Base-by-base conservation (phyloP, 805 yeast genomes). In the Ogataea salicorniae region DNA sequence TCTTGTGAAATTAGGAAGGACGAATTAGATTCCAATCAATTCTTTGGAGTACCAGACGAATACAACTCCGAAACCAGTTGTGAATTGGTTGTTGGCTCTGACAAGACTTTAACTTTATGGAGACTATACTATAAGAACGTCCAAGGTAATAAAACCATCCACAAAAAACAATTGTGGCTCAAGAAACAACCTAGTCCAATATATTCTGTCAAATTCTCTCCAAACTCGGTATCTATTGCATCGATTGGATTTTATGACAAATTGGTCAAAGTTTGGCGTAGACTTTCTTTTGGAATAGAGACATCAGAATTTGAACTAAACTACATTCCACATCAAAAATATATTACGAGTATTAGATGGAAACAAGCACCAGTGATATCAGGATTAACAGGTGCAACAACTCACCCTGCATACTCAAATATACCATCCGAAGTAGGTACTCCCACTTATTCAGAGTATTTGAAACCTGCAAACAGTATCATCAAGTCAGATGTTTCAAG, bases 201-300 rank as follows among this genome's bases (percentile, higher is more conserved):
- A 1, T 76, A 75, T 51, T 56, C 69, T 42, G 76, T 82, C 5
- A 69, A 72, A 31, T 76, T 87, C 22, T 79, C 95, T 0, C 80
- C 78, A n/a, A 85, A 86, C 53, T 79, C 89, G 0, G 75, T 76
- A 44, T 71, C 82, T 39, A 79, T 90, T 18, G 85, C 90, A 8
- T 75, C 84, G 42, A 73, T 77, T 36, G 82, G 86, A 0, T 70
- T 69, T 37, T 78, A 75, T 60, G 96, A 88, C 61, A 71, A 72
- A 34, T 69, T 85, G 14, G 81, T 87, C 29, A 88, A 87, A 59
- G 71, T 88, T 2, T 91, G 96, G 96, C 74, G 81, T 46, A 70
- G 97, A 43, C 72, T 81, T 7, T 76, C 84, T 7, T 87, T 81
- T 58, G 89, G 85, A 34, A 74, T 76, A 26, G 80, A 78, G 34